These are phyloP conservation scores for Bolboschoenoplectus hybrid DNA, from an alignment of 202 grass and related monocot species.

Conservation along the genomic window DNA sequence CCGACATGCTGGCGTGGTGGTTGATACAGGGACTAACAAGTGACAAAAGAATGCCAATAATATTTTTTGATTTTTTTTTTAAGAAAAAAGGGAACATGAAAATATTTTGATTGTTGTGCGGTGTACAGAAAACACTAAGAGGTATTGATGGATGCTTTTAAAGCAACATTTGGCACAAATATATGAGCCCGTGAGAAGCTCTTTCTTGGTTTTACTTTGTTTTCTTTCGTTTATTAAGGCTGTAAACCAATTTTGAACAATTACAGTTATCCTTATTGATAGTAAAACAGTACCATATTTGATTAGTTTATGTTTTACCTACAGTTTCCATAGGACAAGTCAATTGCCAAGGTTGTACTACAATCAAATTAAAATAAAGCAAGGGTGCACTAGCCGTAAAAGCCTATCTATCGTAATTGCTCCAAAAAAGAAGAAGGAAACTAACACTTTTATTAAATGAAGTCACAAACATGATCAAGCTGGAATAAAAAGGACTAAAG, in stretches of 20 bases:
- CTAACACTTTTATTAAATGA: too few relatives aligned
- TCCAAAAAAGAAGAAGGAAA: neutral
- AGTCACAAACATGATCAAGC: too few relatives aligned
- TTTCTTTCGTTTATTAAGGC: neutral
- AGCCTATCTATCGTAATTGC: neutral
- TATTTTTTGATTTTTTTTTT: neutral
- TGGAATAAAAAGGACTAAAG: too few relatives aligned
- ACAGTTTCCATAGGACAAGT: neutral
- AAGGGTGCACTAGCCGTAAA: neutral
- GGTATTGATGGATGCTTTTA: neutral
- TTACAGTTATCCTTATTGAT: neutral
- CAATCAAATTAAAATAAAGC: neutral
- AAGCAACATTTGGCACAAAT: slow-evolving; percentile 1
- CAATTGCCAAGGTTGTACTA: slow-evolving; percentile 15
- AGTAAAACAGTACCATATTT: neutral
- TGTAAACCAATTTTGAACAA: neutral
- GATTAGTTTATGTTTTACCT: neutral
- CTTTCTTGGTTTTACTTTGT: neutral
- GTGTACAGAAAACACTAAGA: neutral
- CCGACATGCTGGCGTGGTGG: slow-evolving; percentile 48
- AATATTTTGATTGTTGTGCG: slow-evolving; percentile 6
- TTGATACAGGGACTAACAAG: slow-evolving; percentile 42
- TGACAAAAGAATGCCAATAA: neutral
- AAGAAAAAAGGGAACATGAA: neutral
- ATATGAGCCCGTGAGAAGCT: neutral